These are phyloP conservation scores for Secale cereale DNA, from an alignment of 176 grass and related monocot species.

Conservation along the genomic window DNA sequence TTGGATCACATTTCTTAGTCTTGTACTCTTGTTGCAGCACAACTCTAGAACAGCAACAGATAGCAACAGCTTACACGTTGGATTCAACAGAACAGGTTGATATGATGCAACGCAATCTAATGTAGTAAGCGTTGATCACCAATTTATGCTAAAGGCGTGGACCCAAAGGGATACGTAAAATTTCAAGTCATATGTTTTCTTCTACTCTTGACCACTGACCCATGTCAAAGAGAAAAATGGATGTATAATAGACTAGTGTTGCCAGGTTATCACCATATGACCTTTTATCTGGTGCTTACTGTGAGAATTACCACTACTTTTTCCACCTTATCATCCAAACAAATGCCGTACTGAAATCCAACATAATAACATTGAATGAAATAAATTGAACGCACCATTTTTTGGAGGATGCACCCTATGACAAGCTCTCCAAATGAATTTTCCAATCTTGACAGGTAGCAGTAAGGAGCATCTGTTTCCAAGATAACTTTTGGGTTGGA, in stretches of 20 bases:
- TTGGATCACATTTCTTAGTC: neutral
- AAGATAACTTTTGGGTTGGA: constrained; percentile 63
- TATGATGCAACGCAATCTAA: neutral
- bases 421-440: constrained; percentile 74
- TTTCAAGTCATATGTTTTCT: neutral
- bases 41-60: neutral
- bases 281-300: neutral
- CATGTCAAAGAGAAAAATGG: neutral
- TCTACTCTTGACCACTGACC: neutral
- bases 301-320: constrained; percentile 4
- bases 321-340: neutral
- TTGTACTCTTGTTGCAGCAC: neutral
- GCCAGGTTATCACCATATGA: constrained; percentile 4
- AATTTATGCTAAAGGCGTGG: neutral
- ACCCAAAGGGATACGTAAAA: neutral
- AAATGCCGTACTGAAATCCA: neutral
- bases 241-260: neutral
- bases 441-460: constrained; percentile 78
- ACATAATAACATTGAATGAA: constrained; percentile 2
- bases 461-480: constrained; percentile 71
- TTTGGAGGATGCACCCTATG: constrained; percentile 75
- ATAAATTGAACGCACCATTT: constrained; percentile 56
- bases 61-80: neutral
- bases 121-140: neutral
- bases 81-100: neutral